Conservation (phyloP, 2,329 filamentous ascomycete species). For the Apiospora pterosperma region DNA sequence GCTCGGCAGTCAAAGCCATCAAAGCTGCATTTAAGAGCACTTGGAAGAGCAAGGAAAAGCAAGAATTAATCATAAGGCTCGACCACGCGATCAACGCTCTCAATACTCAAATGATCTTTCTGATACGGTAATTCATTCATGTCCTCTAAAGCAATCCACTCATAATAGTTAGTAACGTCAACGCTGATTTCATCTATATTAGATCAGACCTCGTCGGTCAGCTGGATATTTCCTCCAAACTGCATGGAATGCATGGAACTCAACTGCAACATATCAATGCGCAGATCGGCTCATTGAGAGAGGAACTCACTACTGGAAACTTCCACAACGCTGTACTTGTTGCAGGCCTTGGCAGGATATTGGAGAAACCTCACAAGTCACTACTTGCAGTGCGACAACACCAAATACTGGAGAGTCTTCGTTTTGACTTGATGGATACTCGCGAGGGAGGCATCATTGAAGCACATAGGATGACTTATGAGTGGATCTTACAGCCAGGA, state of each 20-base stretch:
- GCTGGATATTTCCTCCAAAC: not conserved
- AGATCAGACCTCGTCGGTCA: not conserved
- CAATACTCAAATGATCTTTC: not conserved
- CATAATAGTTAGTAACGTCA: too few relatives aligned
- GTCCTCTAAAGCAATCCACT: too few relatives aligned
- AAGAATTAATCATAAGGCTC: not conserved
- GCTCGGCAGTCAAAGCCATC: not conserved
- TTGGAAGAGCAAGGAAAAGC: not conserved
- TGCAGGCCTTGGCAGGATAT: not conserved
- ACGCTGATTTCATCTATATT: not conserved
- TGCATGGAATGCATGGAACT: not conserved
- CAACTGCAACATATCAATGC: not conserved
- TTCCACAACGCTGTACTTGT: too few relatives aligned
- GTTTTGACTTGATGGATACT: not conserved
- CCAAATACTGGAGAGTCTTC: not conserved
- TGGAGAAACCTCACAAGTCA: not conserved
- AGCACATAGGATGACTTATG: not conserved
- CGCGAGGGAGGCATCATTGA: not conserved
- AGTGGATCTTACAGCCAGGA: not conserved
- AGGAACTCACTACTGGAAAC: not conserved
- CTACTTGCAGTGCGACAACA: not conserved
- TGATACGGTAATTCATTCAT: not conserved
- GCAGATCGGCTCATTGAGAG: not conserved
- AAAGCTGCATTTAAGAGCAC: not conserved
- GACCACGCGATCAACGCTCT: not conserved